Percentiles rank a stretch among this genome's conserved stretches.
Conservation (phyloP, 2,329 filamentous ascomycete genomes). For the Trichoderma breve region DNA sequence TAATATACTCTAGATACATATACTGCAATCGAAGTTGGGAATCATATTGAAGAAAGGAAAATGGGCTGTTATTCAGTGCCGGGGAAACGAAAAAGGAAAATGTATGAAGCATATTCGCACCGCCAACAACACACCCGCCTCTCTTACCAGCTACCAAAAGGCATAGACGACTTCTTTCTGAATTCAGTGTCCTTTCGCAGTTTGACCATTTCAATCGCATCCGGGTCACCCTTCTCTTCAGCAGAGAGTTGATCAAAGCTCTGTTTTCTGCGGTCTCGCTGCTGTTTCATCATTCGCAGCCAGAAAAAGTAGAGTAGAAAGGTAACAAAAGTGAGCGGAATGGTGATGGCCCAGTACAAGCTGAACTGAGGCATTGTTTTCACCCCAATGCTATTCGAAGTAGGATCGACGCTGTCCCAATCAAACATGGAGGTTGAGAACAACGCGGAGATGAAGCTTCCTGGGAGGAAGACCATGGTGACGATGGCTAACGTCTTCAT, state of each 20-base stretch:
- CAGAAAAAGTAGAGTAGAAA: slow-evolving; percentile 38
- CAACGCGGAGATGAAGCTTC: slow-evolving; percentile 43
- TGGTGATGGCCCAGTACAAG: slow-evolving; percentile 42
- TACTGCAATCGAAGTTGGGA: background rate
- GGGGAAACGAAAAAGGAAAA: background rate
- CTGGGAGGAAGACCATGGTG: slow-evolving; percentile 44
- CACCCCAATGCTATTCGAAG: slow-evolving; percentile 30
- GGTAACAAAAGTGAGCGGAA: slow-evolving; percentile 38
- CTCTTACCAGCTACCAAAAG: background rate
- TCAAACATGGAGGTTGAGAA: slow-evolving; percentile 39
- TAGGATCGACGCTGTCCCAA: slow-evolving; percentile 30
- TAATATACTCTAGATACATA: background rate
- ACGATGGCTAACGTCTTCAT: slow-evolving; percentile 45
- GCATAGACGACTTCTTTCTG: background rate
- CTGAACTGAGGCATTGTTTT: slow-evolving; percentile 36
- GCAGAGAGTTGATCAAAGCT: background rate
- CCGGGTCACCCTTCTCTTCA: slow-evolving; percentile 9
- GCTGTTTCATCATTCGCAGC: slow-evolving; percentile 32
- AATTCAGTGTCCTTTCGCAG: slow-evolving; percentile 5
- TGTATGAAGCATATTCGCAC: too few species aligned
- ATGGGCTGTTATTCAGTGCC: background rate
- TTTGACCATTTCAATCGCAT: background rate
- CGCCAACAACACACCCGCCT: background rate
- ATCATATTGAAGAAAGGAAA: background rate
- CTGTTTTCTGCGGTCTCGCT: background rate